Conservation (phyloP, 2,329 filamentous ascomycete genomes). For the Tolypocladium tropicale region DNA sequence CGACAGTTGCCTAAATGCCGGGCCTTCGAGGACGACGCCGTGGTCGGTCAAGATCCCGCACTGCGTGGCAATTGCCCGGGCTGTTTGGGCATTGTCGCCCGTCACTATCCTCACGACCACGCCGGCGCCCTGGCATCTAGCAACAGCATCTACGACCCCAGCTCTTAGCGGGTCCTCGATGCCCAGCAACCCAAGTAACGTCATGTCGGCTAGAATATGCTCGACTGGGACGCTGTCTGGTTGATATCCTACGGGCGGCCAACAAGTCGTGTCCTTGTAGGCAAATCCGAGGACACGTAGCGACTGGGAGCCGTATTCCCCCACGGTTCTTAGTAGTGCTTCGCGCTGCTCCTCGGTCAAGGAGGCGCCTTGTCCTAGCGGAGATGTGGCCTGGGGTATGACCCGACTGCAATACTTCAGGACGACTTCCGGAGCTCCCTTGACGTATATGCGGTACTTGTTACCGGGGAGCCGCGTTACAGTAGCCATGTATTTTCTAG, state of each 20-base stretch:
- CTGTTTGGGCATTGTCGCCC: slow-evolving; percentile 41
- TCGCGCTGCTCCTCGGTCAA: neutral
- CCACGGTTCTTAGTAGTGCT: slow-evolving; percentile 29
- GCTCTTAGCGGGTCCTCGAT: slow-evolving; percentile 54
- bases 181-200: slow-evolving; percentile 57
- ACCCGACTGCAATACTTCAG: slow-evolving; percentile 24
- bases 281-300: slow-evolving; percentile 65
- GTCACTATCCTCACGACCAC: slow-evolving; percentile 55
- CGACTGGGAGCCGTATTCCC: slow-evolving; percentile 50
- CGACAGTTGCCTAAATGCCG: slow-evolving; percentile 47
- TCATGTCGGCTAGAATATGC: slow-evolving; percentile 45
- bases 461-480: slow-evolving; percentile 34
- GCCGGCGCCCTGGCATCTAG: slow-evolving; percentile 49
- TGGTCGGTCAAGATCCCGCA: slow-evolving; percentile 53
- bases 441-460: slow-evolving; percentile 37
- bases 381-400: neutral
- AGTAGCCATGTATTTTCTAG: slow-evolving; percentile 43
- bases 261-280: slow-evolving; percentile 60
- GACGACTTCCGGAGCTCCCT: slow-evolving; percentile 46
- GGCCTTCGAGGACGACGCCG: slow-evolving; percentile 57
- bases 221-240: neutral
- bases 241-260: slow-evolving; percentile 47
- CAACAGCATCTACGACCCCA: slow-evolving; percentile 49
- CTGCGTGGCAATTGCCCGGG: slow-evolving; percentile 54
- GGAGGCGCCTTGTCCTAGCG: slow-evolving; percentile 25